Base-by-base conservation (phyloP, 805 yeast species). In the Monosporozyma unispora region DNA sequence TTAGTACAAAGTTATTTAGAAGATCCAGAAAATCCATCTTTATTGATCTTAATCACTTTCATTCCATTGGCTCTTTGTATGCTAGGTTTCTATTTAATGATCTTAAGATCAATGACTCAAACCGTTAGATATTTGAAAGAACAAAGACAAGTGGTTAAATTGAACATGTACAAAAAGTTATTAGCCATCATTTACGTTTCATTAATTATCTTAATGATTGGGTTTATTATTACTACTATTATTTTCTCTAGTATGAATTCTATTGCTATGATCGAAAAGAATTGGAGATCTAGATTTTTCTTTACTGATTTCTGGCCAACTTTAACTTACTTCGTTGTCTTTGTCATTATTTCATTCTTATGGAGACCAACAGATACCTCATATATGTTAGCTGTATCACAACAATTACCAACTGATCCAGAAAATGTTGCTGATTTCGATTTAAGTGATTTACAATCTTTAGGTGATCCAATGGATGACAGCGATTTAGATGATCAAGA, bases 281-380 rank as follows among this genome's bases (percentile, higher is more conserved):
- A 87, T 63, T 93, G 99, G 99, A 87, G 90, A 69, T 79, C 87
- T 43, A 80, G 95, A 61, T 90, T 87, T 72, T 88, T 93, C 60
- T 69, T 88, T 48, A 76, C 84, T 43, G 96, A 91, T 58, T 95
- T 95, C 71, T 90, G 98, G 96, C 96, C 96, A 38, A 82, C 95
- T 45, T 76, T 88, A 45, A 83, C 89, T 12, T 93, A 88, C 70
- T 87, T 86, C 62, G 69, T 82, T 45, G 90, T 90, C 37, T 90
- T 93, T 65, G 77, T 84, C 59, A 79, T 89, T 9, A 75, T 93
- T 54, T 87, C 96, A 4, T 80, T 89, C 72, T 78, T 93, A 54
- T 93, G 99, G 99, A 83, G 99, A 68, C 99, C 99, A 48, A 91
- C 97, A 0, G 93, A 85, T 57, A 88, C 96, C 39, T 89, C 96